Base-by-base conservation (phyloP, 83 land plant genomes). In the Thuja plicata region DNA sequence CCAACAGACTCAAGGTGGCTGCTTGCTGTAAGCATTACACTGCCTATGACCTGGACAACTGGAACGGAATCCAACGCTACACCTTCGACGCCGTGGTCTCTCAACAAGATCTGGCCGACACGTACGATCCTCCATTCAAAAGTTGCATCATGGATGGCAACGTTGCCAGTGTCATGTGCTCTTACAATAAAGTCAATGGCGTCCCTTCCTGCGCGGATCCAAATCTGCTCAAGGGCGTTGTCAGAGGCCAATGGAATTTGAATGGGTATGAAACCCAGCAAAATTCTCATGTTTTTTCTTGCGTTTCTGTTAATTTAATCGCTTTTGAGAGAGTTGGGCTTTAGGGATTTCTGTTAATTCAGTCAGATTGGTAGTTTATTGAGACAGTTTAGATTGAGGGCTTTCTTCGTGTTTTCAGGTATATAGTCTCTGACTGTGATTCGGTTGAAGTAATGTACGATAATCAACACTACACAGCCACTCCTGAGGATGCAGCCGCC, bases 121-220 rank as follows among this genome's bases (percentile, higher is more conserved):
- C 98, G 0, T 98, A 89, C 89, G 77, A 97, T 54, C 96, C 96
- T 37, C 99, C 99, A 0, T 98, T 98, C 93, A 90, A 93, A 88
- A 91, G 96, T 8, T 98, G 99, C 87, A 94, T 98, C 34, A 57
- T 88, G 78, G 93, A 97, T 43, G 99, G 99, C 19, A 91, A 91
- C 62, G 97, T 93, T 30, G 95, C 96, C 3, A 93, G 99, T 89
- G 95, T 97, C 8, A 98, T 98, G 99, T 98, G 98, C 88, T 98
- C 99, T 17, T 98, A 98, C 92, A 98, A 96, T 80, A 91, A 94
- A 83, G 94, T 98, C 70, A 98, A 98, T 78, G 99, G 98, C 11
- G 91, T 94, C 48, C 99, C 99, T 30, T 93, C 95, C 32, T 98
- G 98, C 78, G 99, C 96, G 0, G 95, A 98, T 66, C 88, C 89